A percentile compares a stretch with the other conserved stretches of the same genome.
These are phyloP conservation scores for Pseudogymnoascus sp. DNA, from an alignment of 2,329 filamentous ascomycete species.

Conservation along the genomic window DNA sequence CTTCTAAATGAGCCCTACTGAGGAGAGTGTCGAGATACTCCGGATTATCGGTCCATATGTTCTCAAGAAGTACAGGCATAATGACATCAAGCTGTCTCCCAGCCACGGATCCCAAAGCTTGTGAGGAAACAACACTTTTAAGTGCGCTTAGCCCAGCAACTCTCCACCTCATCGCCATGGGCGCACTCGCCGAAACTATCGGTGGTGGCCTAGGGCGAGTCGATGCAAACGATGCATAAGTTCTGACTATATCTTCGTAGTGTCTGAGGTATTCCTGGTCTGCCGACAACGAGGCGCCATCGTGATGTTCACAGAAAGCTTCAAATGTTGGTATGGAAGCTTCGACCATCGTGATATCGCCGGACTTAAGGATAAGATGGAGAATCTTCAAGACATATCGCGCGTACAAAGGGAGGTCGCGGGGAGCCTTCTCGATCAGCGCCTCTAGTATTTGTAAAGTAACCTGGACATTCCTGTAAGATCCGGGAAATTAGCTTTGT, in stretches of 20 bases:
- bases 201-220: constrained; percentile 42
- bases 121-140: constrained; percentile 69
- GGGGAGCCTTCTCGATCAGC: constrained; percentile 84
- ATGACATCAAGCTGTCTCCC: constrained; percentile 69
- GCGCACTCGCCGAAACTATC: constrained; percentile 54
- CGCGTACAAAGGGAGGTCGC: constrained; percentile 84
- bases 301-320: constrained; percentile 80
- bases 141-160: constrained; percentile 68
- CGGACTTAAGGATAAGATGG: constrained; percentile 70
- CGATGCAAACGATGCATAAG: constrained; percentile 73
- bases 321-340: constrained; percentile 80
- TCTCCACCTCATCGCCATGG: constrained; percentile 70
- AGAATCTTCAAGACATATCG: constrained; percentile 77
- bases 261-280: constrained; percentile 75
- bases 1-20: constrained; percentile 56
- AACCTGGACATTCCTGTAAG: constrained; percentile 74
- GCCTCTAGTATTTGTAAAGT: constrained; percentile 87
- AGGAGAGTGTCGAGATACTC: constrained; percentile 61
- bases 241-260: constrained; percentile 71
- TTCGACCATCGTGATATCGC: constrained; percentile 87
- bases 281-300: constrained; percentile 73
- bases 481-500: constrained; percentile 1
- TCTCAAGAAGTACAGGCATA: constrained; percentile 78
- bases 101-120: constrained; percentile 65
- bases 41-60: constrained; percentile 68